Evolutionary conservation across 164 flowering plant species (phyloP), one percentile per base, ranked within the genome.

Genomic region (Santalum album): DNA sequence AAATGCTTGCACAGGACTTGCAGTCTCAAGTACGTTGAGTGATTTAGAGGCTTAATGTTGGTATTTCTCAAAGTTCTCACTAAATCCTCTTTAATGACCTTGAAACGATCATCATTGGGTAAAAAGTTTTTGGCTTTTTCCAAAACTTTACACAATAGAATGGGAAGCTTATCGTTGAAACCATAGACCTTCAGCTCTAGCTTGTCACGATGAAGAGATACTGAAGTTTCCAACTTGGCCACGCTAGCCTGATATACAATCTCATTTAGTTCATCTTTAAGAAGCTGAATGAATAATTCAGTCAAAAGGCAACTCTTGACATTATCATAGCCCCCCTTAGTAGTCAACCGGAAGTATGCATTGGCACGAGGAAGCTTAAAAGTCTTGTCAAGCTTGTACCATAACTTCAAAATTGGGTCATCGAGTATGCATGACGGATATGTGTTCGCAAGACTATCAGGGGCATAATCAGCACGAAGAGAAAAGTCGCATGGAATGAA

Each of bases 311-410:
- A 77, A 58, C 66, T 83, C 71, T 69, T 77, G 19, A 78, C 67
- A 69, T 54, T 70, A 42, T 50, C 56, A 43, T 76, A 83, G 49
- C 71, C 95, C 21, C 84, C 95, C 55, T 83, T 92, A 66, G 87
- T 75, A 51, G 78, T 79, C n/a, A 90, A 74, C 20, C 87, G 83
- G 65, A 89, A 92, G 61, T 87, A 92, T 61, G 96, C 66, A 62
- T 87, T 92, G 52, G 95, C 91, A 62, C 99, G 99, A 59, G 99
- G 99, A 62, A 79, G 61, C 67, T 77, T 87, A 66, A 92, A 92
- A 15, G 81, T 77, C 16, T 55, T 63, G 63, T 92, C 99, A 56
- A 75, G 86, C 80, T 89, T 89, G 87, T 87, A 82, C 99, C 99
- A 92, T 6, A 87, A 59, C 73, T 87, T 92, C 65, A 90, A 75